A percentile compares a stretch with the other conserved stretches of the same genome.
phyloP scores from a whole-genome alignment of 352 stramenopile genomes.

The Globisporangium heterothallicum region DNA sequence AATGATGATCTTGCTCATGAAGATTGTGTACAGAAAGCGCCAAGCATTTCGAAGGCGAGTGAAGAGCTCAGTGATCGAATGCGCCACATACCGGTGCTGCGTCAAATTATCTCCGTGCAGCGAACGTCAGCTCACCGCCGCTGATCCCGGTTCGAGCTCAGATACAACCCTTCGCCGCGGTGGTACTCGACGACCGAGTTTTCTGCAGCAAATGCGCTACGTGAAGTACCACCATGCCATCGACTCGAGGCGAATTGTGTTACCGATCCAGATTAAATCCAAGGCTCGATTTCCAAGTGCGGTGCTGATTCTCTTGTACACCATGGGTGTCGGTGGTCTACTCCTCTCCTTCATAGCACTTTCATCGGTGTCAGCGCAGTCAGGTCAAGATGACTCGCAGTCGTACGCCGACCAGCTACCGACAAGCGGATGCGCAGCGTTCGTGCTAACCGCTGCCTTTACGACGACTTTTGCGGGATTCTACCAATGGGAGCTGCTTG shows the following conservation, averaged over 20 bases:
- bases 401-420: slow-evolving; percentile 1
- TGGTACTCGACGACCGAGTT: slow-evolving; percentile 5
- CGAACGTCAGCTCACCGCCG: neutral
- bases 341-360: slow-evolving; percentile 7
- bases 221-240: slow-evolving; percentile 6
- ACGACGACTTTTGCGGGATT: slow-evolving; percentile 12
- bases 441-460: slow-evolving; percentile 12
- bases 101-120: slow-evolving; percentile 6
- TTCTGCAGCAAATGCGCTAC: slow-evolving; percentile 19
- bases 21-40: slow-evolving; percentile 23
- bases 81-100: slow-evolving; percentile 15
- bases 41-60: slow-evolving; percentile 9
- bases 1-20: slow-evolving; percentile 21
- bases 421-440: neutral
- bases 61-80: slow-evolving; percentile 15
- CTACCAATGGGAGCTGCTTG: slow-evolving; percentile 26
- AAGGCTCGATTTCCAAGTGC: slow-evolving; percentile 2
- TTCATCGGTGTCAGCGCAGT: neutral
- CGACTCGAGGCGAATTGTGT: slow-evolving; percentile 7
- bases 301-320: slow-evolving; percentile 7
- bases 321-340: slow-evolving; percentile 2
- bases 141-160: neutral
- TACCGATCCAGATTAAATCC: slow-evolving; percentile 7
- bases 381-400: neutral
- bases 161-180: neutral